Conservation (phyloP, 108 stramenopile genomes). For the Mediolabrus comicus region DNA sequence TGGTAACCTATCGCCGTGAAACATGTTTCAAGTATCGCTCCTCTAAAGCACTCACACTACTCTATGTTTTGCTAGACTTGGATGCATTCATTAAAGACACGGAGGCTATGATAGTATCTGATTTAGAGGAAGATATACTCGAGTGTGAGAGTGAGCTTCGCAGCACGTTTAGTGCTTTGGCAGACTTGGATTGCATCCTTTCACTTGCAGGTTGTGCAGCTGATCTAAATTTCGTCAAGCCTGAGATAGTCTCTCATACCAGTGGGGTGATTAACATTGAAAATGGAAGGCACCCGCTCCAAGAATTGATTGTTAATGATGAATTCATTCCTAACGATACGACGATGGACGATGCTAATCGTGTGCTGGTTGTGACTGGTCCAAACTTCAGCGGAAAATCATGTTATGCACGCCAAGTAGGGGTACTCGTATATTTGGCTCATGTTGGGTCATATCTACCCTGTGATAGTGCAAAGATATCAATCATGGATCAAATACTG, state of each 20-base stretch:
- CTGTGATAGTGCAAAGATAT: conserved; percentile 81
- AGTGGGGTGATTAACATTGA: conserved; percentile 76
- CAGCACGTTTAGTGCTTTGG: conserved; percentile 72
- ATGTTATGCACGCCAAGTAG: conserved; percentile 90
- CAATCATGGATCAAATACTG: conserved; percentile 87
- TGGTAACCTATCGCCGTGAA: too few species aligned
- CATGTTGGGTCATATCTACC: conserved; percentile 93
- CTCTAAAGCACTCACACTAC: too few species aligned
- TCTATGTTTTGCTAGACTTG: too few species aligned
- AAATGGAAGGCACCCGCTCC: conserved; percentile 93
- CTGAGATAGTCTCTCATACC: conserved; percentile 57
- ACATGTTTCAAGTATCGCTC: too few species aligned
- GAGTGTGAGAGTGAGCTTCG: conserved; percentile 83
- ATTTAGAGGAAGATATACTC: conserved; percentile 90
- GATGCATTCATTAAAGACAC: conserved; percentile 90
- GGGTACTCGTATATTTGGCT: conserved; percentile 88
- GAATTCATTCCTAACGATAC: conserved; percentile 92
- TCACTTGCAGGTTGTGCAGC: conserved; percentile 81
- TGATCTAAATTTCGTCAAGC: conserved; percentile 84
- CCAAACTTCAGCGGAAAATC: conserved; percentile 95
- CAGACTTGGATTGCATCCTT: conserved; percentile 89
- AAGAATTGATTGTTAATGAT: conserved; percentile 89
- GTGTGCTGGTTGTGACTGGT: conserved; percentile 87
- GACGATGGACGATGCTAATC: conserved; percentile 54
- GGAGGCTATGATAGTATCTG: conserved; percentile 82